Evolutionary conservation across 2,329 filamentous ascomycete species (phyloP).

Genomic region (Fusarium sp.): DNA sequence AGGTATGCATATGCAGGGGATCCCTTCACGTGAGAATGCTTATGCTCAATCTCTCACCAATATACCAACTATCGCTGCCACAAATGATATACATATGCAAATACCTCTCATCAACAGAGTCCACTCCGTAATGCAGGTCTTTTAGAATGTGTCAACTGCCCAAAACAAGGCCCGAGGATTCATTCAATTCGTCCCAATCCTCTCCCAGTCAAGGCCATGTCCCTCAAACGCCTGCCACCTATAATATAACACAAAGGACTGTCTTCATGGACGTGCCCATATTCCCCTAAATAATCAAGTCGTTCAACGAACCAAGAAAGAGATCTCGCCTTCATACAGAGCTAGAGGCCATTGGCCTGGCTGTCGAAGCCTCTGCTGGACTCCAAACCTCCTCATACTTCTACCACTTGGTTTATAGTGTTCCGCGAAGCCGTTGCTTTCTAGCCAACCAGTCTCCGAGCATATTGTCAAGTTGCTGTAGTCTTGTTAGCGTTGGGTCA

Average conservation of each 20-base stretch:
- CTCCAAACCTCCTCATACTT: neutral
- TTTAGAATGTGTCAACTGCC: conserved; percentile 25
- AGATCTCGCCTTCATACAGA: conserved; percentile 31
- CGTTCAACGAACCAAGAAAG: conserved; percentile 47
- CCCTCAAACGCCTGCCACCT: conserved; percentile 47
- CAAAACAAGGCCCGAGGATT: conserved; percentile 38
- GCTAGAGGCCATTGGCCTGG: conserved; percentile 23
- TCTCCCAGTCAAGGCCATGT: conserved; percentile 28
- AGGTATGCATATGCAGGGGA: conserved; percentile 15
- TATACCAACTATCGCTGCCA: conserved; percentile 3
- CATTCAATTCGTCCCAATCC: conserved; percentile 47
- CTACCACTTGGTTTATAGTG: conserved; percentile 52
- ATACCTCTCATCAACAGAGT: conserved; percentile 22
- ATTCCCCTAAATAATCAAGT: conserved; percentile 48
- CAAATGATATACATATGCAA: conserved; percentile 17
- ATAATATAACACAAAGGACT: conserved; percentile 48
- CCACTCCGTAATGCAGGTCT: conserved; percentile 7
- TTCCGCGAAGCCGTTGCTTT: conserved; percentile 72
- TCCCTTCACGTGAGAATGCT: conserved; percentile 39
- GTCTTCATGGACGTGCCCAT: conserved; percentile 42
- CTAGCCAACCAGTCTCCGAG: conserved; percentile 84
- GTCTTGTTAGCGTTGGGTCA: conserved; percentile 31
- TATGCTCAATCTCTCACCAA: conserved; percentile 5
- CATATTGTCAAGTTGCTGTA: conserved; percentile 84
- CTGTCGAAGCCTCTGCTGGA: conserved; percentile 16